Evolutionary conservation across 495 filamentous ascomycete species (phyloP), one percentile per base, ranked within the genome.

Genomic region (Penicillium fimorum): DNA sequence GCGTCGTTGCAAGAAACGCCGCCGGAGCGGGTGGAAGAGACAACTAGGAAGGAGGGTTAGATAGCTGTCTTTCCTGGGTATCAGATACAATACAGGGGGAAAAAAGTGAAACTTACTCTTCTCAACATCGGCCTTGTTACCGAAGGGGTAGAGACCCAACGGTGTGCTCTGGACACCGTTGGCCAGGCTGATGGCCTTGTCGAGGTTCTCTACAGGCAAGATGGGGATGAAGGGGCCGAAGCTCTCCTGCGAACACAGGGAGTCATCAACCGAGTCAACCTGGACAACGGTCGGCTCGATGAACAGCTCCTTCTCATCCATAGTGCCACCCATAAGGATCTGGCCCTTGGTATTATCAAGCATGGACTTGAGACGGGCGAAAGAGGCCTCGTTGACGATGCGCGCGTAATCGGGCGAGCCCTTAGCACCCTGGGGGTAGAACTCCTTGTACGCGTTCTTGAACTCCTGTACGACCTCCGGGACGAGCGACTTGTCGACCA

Each of bases 181-280:
- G 50, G 90, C 89, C 47, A 89, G 81, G 35, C 73, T 76, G 67
- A 96, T 87, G 22, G 92, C 92, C 59, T 94, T 83, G 57, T 96
- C 89, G 11, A 96, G 73, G 59, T 83, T 80, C 41, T 87, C 76
- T 33, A 92, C 84, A 9, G 90, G 81, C 30, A 91, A 74, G 52
- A 96, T 84, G 47, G 90, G 82, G 47, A 96, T 87, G 50, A 96
- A 79, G 12, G 94, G 94, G 35, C 92, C 94, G 66, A 97, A 98
- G 57, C 84, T 87, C 76, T 98, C 94, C 48, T 93, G 82, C 49
- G 70, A 63, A 62, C 96, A 79, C 68, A 96, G 76, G 24, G 88
- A 82, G 70, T 97, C 94, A 22, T 89, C 78, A n/a, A 78, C 56
- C 48, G 83, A 85, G 60, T 88, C 77, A 20, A 97, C 84, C 60